These are phyloP conservation scores for Lichtheimia ramosa DNA, from an alignment of 371 early-diverging fungal genomes.

Conservation along the genomic window DNA sequence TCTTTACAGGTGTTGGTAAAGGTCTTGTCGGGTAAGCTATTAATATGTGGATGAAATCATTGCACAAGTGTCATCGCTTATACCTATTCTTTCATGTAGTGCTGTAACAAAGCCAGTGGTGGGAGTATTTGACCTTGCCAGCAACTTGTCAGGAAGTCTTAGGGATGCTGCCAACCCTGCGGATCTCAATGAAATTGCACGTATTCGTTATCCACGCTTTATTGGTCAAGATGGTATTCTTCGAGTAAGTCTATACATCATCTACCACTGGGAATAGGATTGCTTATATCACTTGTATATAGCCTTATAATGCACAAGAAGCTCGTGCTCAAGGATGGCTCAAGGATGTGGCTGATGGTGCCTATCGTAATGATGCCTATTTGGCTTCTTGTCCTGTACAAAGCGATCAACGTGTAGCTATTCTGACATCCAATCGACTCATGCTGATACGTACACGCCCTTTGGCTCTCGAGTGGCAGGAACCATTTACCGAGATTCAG, in stretches of 20 bases:
- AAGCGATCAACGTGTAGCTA: constrained; percentile 70
- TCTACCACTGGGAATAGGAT: constrained; percentile 2
- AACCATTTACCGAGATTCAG: constrained; percentile 52
- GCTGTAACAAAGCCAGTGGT: constrained; percentile 88
- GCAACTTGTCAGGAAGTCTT: constrained; percentile 82
- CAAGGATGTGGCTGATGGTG: constrained; percentile 80
- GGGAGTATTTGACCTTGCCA: constrained; percentile 86
- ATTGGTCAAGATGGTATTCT: constrained; percentile 84
- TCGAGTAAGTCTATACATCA: constrained; percentile 30
- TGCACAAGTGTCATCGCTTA: background rate
- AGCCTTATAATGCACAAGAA: constrained; percentile 78
- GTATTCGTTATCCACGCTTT: constrained; percentile 86
- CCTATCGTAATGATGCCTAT: constrained; percentile 84
- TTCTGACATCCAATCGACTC: constrained; percentile 71
- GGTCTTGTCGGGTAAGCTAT: constrained; percentile 85
- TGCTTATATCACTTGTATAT: constrained; percentile 3
- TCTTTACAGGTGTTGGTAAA: constrained; percentile 95
- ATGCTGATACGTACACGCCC: constrained; percentile 67
- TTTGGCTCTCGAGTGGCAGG: constrained; percentile 73
- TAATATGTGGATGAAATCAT: background rate
- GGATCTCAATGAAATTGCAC: constrained; percentile 68
- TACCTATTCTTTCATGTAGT: constrained; percentile 25
- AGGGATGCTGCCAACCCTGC: constrained; percentile 95
- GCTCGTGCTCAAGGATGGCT: constrained; percentile 92
- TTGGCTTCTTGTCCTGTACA: constrained; percentile 80